A percentile compares a stretch with the other conserved stretches of the same genome.
phyloP scores from a whole-genome alignment of 805 yeast genomes.

The Metschnikowia corniflorae region DNA sequence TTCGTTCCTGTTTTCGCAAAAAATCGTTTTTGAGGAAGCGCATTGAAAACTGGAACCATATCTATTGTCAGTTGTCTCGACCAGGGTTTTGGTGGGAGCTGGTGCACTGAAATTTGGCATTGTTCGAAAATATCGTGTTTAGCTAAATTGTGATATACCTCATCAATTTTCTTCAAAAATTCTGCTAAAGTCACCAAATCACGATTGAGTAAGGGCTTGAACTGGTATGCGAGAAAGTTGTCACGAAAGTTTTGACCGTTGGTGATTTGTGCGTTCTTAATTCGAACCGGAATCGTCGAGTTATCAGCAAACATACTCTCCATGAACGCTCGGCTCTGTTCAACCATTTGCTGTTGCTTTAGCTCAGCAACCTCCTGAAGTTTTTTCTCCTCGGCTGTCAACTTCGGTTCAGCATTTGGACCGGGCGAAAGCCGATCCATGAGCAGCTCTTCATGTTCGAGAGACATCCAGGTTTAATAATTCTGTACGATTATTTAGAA shows the following conservation, averaged over 20 bases:
- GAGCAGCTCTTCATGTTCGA: conserved; percentile 31
- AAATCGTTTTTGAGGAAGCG: conserved; percentile 62
- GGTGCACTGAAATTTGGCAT: conserved; percentile 32
- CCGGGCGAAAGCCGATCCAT: conserved; percentile 26
- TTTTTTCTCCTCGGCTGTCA: conserved; percentile 24
- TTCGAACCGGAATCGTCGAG: conserved; percentile 38
- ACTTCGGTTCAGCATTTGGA: conserved; percentile 8
- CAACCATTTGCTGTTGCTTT: conserved; percentile 30
- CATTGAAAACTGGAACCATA: conserved; percentile 36
- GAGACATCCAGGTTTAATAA: conserved; percentile 21
- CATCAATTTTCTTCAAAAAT: conserved; percentile 41
- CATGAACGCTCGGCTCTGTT: conserved; percentile 32
- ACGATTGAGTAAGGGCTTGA: conserved; percentile 41
- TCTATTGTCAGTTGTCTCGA: conserved; percentile 14
- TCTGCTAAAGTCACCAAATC: conserved; percentile 39
- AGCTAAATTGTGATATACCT: conserved; percentile 40
- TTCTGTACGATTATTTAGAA: too few species aligned
- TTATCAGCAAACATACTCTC: conserved; percentile 32
- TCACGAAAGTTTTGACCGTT: conserved; percentile 48
- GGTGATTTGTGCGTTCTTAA: conserved; percentile 45
- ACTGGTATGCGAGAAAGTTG: conserved; percentile 43
- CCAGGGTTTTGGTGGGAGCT: conserved; percentile 12
- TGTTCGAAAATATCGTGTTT: conserved; percentile 44
- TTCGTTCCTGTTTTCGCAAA: conserved; percentile 91
- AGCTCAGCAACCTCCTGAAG: conserved; percentile 23